Evolutionary conservation across 345 rosid species (phyloP), one percentile per base, ranked within the genome.

Genomic region (Heritiera littoralis): DNA sequence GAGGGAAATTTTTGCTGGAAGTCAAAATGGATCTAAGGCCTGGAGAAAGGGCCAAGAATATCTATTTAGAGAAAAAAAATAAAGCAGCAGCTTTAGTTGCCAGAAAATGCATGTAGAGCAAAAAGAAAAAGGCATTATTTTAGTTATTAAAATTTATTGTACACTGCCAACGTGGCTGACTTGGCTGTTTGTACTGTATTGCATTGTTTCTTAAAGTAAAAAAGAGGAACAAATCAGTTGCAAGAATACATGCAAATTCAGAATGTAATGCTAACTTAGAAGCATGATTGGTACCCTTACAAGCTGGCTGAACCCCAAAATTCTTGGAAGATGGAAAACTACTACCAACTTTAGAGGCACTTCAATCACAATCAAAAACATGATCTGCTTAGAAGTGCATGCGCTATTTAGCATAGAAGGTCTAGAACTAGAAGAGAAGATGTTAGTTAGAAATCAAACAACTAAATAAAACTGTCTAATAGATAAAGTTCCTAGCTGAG

Each of bases 351-450:
- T 69, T 46, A 51, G 72, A 75, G 63, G 80, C 77, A 69, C 79
- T 43, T 9, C 46, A 20, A 38, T 66, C 61, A 60, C 55, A 35
- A 38, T 48, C 55, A 60, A 59, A 65, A 46, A 6, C 18, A 32
- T 76, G 77, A 80, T 66, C 76, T 76, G 77, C 80, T 48, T 51
- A 75, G 54, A 80, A 23, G 5, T 40, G 6, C 43, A 40, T 12
- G 45, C 0, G 7, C 4, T 64, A 32, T 38, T 65, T 45, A 66
- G 30, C 49, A 66, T 9, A 18, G 30, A 67, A n/a, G 28, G 15
- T 66, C 45, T 40, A 66, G 23, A 56, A n/a, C 61, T n/a, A n/a
- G 38, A 69, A 15, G 14, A 74, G 41, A 18, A 58, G 41, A 55
- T 10, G 6, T 10, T 18, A 11, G 20, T 10, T 74, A 8, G 46